A percentile compares a stretch with the other conserved stretches of the same genome.
Evolutionary conservation across 2,329 filamentous ascomycete genomes (phyloP).

Genomic region (Hypoxylon sp.): DNA sequence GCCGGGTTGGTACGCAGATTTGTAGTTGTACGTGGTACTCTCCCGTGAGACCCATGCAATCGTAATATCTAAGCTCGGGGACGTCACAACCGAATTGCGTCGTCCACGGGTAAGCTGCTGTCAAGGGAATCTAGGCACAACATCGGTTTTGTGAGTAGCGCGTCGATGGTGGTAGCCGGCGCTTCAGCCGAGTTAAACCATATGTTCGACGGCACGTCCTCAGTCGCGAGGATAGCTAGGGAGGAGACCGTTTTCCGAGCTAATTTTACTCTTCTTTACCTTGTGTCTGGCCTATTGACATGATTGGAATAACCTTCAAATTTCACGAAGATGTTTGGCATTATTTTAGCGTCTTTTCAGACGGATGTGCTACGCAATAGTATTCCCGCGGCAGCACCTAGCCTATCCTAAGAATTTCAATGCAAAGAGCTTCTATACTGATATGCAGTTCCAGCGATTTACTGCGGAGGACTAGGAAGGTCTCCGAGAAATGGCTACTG

Average conservation of each 20-base stretch:
- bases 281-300: not conserved
- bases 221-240: constrained; percentile 58
- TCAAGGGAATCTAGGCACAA: constrained; percentile 64
- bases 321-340: not conserved
- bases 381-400: not conserved
- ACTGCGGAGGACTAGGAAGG: not conserved
- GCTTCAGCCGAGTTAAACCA: constrained; percentile 37
- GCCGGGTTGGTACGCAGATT: constrained; percentile 67
- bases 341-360: not conserved
- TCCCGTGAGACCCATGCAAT: constrained; percentile 64
- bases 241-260: constrained; percentile 54
- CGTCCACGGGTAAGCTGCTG: constrained; percentile 60
- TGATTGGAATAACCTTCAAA: not conserved
- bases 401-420: not conserved
- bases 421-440: not conserved
- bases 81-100: constrained; percentile 60
- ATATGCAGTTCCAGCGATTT: not conserved
- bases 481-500: not conserved
- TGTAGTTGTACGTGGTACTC: constrained; percentile 65
- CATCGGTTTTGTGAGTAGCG: constrained; percentile 56
- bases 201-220: constrained; percentile 41
- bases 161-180: constrained; percentile 52
- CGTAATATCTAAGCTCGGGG: constrained; percentile 60
- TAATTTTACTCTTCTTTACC: no score
- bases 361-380: not conserved